phyloP scores from a whole-genome alignment of 441 rosid species.

The Pelargonium australe region DNA sequence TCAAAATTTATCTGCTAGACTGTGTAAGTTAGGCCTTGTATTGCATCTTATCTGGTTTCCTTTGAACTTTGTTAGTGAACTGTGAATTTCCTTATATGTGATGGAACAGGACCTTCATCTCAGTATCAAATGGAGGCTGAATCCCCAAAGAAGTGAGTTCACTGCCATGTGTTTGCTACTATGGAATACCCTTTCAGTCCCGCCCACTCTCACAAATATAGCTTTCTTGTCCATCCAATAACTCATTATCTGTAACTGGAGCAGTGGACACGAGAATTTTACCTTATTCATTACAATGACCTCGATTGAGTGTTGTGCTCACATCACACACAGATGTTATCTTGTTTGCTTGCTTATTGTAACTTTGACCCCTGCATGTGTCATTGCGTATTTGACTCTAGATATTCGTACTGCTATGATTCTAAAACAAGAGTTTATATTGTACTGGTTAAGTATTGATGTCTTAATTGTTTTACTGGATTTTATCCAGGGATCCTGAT shows the following conservation, averaged over 20 bases:
- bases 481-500: constrained; percentile 22
- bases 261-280: not conserved
- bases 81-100: not conserved
- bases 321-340: not conserved
- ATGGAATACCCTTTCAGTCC: not conserved
- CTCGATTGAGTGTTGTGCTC: not conserved
- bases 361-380: not conserved
- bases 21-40: constrained; percentile 19
- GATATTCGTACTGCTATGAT: not conserved
- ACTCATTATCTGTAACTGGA: not conserved
- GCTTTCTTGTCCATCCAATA: not conserved
- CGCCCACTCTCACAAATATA: not conserved
- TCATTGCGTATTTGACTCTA: constrained; percentile 8
- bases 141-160: constrained; percentile 46
- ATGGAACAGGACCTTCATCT: constrained; percentile 39
- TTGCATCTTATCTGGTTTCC: not conserved
- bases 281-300: not conserved
- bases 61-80: not conserved
- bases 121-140: constrained; percentile 30
- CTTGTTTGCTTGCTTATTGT: not conserved
- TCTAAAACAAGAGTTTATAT: constrained; percentile 6
- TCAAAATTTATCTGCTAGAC: constrained; percentile 13
- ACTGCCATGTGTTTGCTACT: not conserved
- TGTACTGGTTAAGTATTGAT: constrained; percentile 18
- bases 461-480: constrained; percentile 26